phyloP scores from a whole-genome alignment of 2,329 filamentous ascomycete genomes.

The Cadophora luteo-olivacea region DNA sequence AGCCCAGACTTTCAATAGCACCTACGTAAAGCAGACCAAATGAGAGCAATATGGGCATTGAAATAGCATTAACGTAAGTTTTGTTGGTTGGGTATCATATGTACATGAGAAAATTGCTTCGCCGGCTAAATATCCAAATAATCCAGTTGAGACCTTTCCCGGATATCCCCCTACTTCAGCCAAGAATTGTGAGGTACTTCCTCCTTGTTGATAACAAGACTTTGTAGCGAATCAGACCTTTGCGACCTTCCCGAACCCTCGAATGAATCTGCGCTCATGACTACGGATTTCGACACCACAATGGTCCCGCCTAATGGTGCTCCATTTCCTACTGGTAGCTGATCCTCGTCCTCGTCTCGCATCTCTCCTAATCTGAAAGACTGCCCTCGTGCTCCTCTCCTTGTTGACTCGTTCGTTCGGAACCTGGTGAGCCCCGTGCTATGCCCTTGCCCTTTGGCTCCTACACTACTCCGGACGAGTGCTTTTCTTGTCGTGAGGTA shows the following conservation, averaged over 20 bases:
- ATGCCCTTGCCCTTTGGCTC: not conserved
- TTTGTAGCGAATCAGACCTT: constrained; percentile 8
- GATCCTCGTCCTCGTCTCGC: constrained; percentile 6
- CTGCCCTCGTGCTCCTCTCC: constrained; percentile 8
- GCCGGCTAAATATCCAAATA: not conserved
- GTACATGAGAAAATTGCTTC: not conserved
- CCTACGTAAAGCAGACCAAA: not conserved
- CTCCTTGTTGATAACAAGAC: constrained; percentile 1
- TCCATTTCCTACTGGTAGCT: not conserved
- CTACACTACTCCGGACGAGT: constrained; percentile 28
- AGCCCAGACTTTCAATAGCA: not conserved
- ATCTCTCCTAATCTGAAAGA: not conserved
- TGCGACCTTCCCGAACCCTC: not conserved
- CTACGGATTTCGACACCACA: constrained; percentile 11
- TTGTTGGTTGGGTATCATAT: constrained; percentile 14
- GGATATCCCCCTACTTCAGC: constrained; percentile 8
- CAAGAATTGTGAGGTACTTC: constrained; percentile 1
- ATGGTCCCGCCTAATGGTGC: constrained; percentile 6
- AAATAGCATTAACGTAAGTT: not conserved
- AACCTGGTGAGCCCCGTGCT: not conserved
- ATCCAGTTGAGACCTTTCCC: not conserved
- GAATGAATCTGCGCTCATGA: constrained; percentile 14
- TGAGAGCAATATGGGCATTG: not conserved
- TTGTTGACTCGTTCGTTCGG: not conserved
- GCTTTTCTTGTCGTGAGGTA: constrained; percentile 40